Conservation (phyloP, 805 yeast genomes). For the Suhomyces sp. region DNA sequence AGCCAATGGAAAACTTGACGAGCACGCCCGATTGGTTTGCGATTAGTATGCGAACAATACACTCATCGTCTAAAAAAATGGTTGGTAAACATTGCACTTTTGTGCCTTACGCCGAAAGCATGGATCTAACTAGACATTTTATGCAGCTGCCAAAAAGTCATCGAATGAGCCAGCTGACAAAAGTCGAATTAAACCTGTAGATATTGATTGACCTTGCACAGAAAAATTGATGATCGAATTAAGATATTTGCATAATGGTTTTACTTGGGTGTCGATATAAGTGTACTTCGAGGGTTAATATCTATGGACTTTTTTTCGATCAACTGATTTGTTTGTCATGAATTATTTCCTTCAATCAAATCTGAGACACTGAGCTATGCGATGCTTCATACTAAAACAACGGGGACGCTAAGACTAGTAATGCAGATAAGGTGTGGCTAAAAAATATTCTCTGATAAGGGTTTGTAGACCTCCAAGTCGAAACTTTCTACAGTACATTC, state of each 20-base stretch:
- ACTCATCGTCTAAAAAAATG: background rate
- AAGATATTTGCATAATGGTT: too few species aligned
- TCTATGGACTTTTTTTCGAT: too few species aligned
- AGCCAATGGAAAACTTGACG: background rate
- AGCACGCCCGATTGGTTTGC: background rate
- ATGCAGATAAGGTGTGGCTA: background rate
- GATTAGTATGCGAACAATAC: background rate
- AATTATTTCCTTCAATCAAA: background rate
- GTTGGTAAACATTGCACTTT: background rate
- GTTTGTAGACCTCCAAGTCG: too few species aligned
- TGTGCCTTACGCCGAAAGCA: background rate
- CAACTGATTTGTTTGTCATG: background rate
- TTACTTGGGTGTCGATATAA: too few species aligned
- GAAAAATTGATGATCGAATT: too few species aligned
- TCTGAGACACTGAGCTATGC: background rate
- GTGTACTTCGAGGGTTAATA: too few species aligned
- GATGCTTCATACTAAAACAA: too few species aligned
- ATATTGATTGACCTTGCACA: too few species aligned
- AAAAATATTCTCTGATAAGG: background rate
- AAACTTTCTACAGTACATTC: too few species aligned
- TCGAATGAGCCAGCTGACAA: too few species aligned
- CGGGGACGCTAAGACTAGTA: too few species aligned
- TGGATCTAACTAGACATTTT: background rate
- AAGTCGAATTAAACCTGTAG: too few species aligned
- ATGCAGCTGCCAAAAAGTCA: background rate